phyloP scores from a whole-genome alignment of 2,329 filamentous ascomycete genomes.

The Botryotinia convoluta region DNA sequence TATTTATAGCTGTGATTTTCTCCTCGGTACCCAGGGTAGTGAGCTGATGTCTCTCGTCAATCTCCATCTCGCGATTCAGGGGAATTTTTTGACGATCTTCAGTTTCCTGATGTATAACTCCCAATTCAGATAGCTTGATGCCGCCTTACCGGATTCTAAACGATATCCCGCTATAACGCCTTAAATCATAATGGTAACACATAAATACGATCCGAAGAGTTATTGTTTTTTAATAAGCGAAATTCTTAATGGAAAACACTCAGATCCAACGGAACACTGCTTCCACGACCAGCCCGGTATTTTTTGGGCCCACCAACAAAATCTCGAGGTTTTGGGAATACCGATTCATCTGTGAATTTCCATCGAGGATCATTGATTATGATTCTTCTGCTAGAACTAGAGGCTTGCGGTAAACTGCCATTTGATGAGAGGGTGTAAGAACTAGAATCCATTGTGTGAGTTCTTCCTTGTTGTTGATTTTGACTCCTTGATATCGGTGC shows the following conservation, averaged over 20 bases:
- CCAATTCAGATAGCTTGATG: slow-evolving; percentile 10
- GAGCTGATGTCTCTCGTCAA: neutral
- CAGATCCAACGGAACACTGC: slow-evolving; percentile 89
- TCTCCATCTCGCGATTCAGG: neutral
- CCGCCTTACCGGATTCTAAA: slow-evolving; percentile 15
- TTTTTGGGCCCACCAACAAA: slow-evolving; percentile 72
- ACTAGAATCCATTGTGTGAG: slow-evolving; percentile 67
- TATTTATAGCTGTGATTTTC: neutral
- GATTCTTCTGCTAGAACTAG: slow-evolving; percentile 48
- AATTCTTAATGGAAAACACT: slow-evolving; percentile 43
- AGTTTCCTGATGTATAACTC: slow-evolving; percentile 13
- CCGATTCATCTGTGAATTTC: slow-evolving; percentile 79
- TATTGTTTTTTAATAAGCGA: neutral
- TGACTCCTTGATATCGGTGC: slow-evolving; percentile 42
- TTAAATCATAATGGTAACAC: slow-evolving; percentile 20
- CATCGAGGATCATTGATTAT: slow-evolving; percentile 76
- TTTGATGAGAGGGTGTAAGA: slow-evolving; percentile 71
- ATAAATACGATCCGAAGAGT: slow-evolving; percentile 10
- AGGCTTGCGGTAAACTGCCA: slow-evolving; percentile 49
- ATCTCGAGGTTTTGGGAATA: slow-evolving; percentile 80
- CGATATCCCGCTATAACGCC: slow-evolving; percentile 20
- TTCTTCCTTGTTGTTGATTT: slow-evolving; percentile 49
- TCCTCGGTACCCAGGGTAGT: neutral
- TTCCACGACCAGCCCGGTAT: slow-evolving; percentile 88
- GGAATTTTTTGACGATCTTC: neutral